Base-by-base conservation (phyloP, 2,329 filamentous ascomycete genomes). In the Chaetomium sp. region DNA sequence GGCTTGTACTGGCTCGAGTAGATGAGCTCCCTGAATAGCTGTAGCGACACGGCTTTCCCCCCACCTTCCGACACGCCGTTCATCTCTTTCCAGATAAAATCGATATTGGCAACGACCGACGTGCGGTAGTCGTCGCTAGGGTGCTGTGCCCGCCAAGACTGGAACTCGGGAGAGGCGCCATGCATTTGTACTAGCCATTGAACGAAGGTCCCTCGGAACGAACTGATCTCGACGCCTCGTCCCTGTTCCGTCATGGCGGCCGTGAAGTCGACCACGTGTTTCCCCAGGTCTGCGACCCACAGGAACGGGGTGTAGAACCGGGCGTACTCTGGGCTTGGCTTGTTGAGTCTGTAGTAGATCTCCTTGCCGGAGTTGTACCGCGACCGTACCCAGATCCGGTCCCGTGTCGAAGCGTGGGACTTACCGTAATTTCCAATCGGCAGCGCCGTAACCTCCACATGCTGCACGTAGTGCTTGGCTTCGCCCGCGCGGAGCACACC, bases 221-320 rank as follows among this genome's bases (percentile, higher is more conserved):
- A 70, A 3, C 71, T 53, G 0, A 91, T 72, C 0, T 70, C 68
- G 1, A 87, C 76, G 1, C 64, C 65, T 0, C 61, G 63, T 0
- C 62, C 49, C 10, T 60, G 58, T 7, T 68, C 61, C 2, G 67
- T 61, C 56, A 73, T 69, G 8, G 66, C 49, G 3, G 70, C 67
- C 48, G 87, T 72, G 61, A 79, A 94, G 59, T 91, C 86, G 1
- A 91, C 75, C 32, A 87, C 78, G 62, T 90, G 83, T 65, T 91
- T 92, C 0, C 80, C 76, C 0, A 94, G 72, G 52, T 86, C 78
- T 0, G 82, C 85, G 1, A 91, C 69, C 88, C 88, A 94, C 0
- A 84, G 57, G 58, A 90, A 92, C 0, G 81, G 76, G 0, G 70
- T 49, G 56, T 85, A 79, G 62, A 85, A 91, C 1, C 81, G 71